phyloP scores from a whole-genome alignment of 768 basidiomycete genomes.

The Suillus paluster region DNA sequence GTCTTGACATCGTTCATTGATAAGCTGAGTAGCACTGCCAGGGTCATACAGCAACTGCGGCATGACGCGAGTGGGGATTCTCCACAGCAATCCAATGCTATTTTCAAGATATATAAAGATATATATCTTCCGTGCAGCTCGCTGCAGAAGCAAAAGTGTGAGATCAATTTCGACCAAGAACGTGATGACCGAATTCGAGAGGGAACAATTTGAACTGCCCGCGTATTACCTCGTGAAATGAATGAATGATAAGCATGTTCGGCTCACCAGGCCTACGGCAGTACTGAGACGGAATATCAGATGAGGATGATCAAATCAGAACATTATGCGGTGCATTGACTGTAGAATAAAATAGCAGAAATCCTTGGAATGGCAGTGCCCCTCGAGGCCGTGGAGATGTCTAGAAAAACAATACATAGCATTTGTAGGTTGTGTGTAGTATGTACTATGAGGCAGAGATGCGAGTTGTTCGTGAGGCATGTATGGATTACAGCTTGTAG shows the following conservation, averaged over 20 bases:
- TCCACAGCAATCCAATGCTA: not conserved
- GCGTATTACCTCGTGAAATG: too few relatives aligned
- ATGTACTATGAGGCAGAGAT: not conserved
- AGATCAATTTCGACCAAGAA: not conserved
- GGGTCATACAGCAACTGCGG: not conserved
- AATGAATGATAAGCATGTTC: constrained; percentile 3
- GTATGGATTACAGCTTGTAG: not conserved
- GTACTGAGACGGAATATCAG: too few relatives aligned
- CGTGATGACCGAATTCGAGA: constrained; percentile 1
- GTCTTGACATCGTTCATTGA: not conserved
- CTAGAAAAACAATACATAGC: too few relatives aligned
- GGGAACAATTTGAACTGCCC: not conserved
- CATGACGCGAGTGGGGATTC: not conserved
- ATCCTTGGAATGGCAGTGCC: too few relatives aligned
- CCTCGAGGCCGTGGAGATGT: too few relatives aligned
- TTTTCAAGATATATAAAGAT: not conserved
- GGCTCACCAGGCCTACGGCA: not conserved
- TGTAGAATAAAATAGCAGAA: too few relatives aligned
- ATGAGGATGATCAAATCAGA: too few relatives aligned
- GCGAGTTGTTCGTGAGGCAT: not conserved
- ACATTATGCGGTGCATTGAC: too few relatives aligned
- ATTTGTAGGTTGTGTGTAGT: too few relatives aligned
- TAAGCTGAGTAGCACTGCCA: not conserved
- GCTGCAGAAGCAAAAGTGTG: not conserved
- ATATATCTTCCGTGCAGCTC: not conserved